Conservation (phyloP, 1,139 yeast species). For the Suzukiozyma palmioleophila region DNA sequence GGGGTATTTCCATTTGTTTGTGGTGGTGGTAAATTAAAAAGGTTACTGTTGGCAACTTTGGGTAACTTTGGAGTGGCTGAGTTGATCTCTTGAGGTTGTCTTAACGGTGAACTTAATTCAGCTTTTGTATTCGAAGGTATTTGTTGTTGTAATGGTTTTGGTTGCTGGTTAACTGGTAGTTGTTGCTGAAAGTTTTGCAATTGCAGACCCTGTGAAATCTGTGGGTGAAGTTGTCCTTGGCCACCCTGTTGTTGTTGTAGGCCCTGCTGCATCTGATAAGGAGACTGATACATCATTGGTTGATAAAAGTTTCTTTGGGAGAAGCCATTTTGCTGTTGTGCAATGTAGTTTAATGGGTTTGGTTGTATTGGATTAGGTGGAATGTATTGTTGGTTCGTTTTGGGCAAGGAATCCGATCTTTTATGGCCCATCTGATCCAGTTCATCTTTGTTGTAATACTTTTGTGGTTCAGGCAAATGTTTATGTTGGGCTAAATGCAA, state of each 20-base stretch:
- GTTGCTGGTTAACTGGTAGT: conserved; percentile 5
- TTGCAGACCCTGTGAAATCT: conserved; percentile 22
- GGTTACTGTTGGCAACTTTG: conserved; percentile 24
- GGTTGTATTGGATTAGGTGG: conserved; percentile 19
- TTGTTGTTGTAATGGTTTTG: conserved; percentile 1
- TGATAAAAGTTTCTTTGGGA: conserved; percentile 5
- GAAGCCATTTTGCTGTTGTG: conserved; percentile 13
- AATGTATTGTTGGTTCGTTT: conserved; percentile 16
- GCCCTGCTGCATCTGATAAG: conserved; percentile 12
- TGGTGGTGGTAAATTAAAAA: conserved; percentile 36
- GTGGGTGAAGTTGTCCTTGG: conserved; percentile 18
- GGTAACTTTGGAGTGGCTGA: conserved; percentile 34
- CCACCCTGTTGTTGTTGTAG: conserved; percentile 7
- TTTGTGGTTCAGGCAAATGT: conserved; percentile 53
- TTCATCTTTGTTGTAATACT: conserved; percentile 22
- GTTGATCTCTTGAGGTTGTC: conserved; percentile 22
- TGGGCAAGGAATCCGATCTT: conserved; percentile 16
- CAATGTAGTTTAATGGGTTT: conserved; percentile 21
- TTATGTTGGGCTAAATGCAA: conserved; percentile 70
- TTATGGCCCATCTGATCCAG: conserved; percentile 16
- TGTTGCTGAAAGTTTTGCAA: conserved; percentile 13
- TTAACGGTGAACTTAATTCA: conserved; percentile 33
- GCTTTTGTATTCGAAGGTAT: conserved; percentile 9
- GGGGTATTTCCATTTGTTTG: conserved; percentile 7
- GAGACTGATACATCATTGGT: conserved; percentile 19